Evolutionary conservation across 495 filamentous ascomycete species (phyloP).

Genomic region (Xylaria longipes): DNA sequence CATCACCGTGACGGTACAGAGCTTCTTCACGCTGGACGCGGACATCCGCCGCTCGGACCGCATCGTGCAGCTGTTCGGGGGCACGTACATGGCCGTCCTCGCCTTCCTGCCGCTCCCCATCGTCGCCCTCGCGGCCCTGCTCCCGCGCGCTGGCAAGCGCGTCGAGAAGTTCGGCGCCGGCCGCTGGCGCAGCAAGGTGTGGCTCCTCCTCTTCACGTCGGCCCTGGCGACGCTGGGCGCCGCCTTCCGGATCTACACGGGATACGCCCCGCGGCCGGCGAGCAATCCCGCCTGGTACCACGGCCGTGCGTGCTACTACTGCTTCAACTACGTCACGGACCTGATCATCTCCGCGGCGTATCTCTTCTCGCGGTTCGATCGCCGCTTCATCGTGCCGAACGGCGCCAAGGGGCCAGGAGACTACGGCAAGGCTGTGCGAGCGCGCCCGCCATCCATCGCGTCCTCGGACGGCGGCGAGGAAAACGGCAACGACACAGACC

Average conservation of each 20-base stretch:
- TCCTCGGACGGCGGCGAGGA: conserved; percentile 22
- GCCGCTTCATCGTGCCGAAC: conserved; percentile 73
- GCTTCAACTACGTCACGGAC: conserved; percentile 79
- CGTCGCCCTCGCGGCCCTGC: conserved; percentile 53
- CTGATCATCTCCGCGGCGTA: conserved; percentile 70
- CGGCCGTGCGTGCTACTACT: conserved; percentile 74
- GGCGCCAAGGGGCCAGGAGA: conserved; percentile 49
- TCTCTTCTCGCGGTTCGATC: conserved; percentile 70
- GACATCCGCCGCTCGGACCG: conserved; percentile 57
- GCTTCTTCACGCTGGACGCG: conserved; percentile 66
- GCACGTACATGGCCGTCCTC: conserved; percentile 71
- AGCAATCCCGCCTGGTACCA: conserved; percentile 70
- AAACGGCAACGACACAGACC: conserved; percentile 6
- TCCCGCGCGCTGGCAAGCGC: conserved; percentile 52
- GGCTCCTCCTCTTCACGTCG: conserved; percentile 63
- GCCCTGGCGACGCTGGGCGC: conserved; percentile 72
- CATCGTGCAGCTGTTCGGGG: conserved; percentile 69
- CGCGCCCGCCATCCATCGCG: conserved; percentile 21
- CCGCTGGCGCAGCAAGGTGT: conserved; percentile 66
- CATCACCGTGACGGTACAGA: conserved; percentile 69
- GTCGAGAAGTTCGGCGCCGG: conserved; percentile 78
- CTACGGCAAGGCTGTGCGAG: conserved; percentile 35
- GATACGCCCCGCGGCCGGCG: conserved; percentile 60
- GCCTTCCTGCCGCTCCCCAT: conserved; percentile 78
- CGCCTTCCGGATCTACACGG: conserved; percentile 66